Conservation (phyloP, 768 basidiomycete genomes). For the Ephemerocybe angulata region DNA sequence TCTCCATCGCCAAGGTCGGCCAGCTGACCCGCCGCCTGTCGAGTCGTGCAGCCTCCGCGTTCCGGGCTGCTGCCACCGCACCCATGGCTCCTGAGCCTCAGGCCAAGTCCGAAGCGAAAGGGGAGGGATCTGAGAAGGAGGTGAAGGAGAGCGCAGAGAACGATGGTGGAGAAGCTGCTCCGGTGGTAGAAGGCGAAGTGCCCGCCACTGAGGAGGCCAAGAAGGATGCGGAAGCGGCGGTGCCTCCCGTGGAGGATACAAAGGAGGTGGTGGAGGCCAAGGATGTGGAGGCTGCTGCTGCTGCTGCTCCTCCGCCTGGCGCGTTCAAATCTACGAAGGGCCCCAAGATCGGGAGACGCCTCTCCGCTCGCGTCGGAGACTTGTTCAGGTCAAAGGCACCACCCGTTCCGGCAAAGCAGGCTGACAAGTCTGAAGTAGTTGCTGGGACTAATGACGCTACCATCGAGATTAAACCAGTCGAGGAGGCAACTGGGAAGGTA, state of each 20-base stretch:
- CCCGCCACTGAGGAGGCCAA: neutral
- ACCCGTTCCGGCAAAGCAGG: neutral
- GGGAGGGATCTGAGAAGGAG: neutral
- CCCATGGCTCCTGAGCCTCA: neutral
- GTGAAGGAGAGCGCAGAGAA: neutral
- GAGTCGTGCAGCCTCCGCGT: neutral
- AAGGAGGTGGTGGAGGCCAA: neutral
- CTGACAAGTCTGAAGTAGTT: neutral
- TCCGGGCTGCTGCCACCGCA: neutral
- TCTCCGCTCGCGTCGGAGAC: slow-evolving; percentile 7
- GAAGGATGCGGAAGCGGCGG: neutral
- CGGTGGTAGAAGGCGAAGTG: no score
- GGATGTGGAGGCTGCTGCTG: neutral
- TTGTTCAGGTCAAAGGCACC: neutral
- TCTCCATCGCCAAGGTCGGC: neutral
- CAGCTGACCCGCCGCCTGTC: slow-evolving; percentile 1
- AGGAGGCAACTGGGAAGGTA: neutral
- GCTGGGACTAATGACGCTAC: neutral
- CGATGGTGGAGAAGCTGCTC: neutral
- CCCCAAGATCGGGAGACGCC: slow-evolving; percentile 6
- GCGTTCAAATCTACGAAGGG: neutral
- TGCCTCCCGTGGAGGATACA: no score
- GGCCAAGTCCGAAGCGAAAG: neutral
- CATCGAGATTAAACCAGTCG: neutral
- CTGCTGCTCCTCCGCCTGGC: neutral